These are phyloP conservation scores for Sordariomycetes sp. DNA, from an alignment of 2,329 filamentous ascomycete genomes.

Conservation along the genomic window DNA sequence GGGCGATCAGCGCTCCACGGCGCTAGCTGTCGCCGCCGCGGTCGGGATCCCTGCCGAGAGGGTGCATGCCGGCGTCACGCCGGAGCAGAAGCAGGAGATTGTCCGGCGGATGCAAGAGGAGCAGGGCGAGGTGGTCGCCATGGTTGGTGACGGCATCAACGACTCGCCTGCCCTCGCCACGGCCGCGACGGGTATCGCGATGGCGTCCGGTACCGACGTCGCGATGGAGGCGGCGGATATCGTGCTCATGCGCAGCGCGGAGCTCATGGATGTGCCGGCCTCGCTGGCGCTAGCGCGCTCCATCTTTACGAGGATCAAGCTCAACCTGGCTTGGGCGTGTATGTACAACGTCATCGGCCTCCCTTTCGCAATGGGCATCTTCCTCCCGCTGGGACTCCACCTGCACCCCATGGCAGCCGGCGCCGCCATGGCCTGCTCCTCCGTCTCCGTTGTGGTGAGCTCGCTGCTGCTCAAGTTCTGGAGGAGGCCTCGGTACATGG, in stretches of 20 bases:
- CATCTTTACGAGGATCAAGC: constrained; percentile 86
- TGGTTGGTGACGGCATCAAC: constrained; percentile 98
- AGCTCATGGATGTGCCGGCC: constrained; percentile 86
- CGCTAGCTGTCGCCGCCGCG: constrained; percentile 65
- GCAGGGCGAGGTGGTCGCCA: constrained; percentile 65
- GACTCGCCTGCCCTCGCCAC: constrained; percentile 91
- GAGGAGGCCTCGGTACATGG: constrained; percentile 78
- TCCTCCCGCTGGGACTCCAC: constrained; percentile 77
- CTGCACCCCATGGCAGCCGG: constrained; percentile 91
- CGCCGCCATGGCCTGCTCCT: constrained; percentile 84
- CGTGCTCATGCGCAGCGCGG: constrained; percentile 85
- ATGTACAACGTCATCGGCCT: constrained; percentile 84
- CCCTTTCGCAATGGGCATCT: constrained; percentile 93
- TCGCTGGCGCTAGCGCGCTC: constrained; percentile 67
- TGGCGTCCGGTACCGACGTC: constrained; percentile 86
- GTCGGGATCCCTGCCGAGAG: constrained; percentile 68
- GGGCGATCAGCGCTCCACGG: constrained; percentile 77
- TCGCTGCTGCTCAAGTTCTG: constrained; percentile 78
- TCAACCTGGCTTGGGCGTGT: constrained; percentile 88
- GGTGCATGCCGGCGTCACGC: constrained; percentile 78
- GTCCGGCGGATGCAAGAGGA: constrained; percentile 60
- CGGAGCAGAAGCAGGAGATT: constrained; percentile 82
- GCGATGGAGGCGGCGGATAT: constrained; percentile 96
- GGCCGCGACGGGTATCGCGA: constrained; percentile 84
- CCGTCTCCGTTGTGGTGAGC: constrained; percentile 78